Evolutionary conservation across 257 asterid genomes (phyloP), one percentile per base, ranked within the genome.

Genomic region (Scutellaria barbata): DNA sequence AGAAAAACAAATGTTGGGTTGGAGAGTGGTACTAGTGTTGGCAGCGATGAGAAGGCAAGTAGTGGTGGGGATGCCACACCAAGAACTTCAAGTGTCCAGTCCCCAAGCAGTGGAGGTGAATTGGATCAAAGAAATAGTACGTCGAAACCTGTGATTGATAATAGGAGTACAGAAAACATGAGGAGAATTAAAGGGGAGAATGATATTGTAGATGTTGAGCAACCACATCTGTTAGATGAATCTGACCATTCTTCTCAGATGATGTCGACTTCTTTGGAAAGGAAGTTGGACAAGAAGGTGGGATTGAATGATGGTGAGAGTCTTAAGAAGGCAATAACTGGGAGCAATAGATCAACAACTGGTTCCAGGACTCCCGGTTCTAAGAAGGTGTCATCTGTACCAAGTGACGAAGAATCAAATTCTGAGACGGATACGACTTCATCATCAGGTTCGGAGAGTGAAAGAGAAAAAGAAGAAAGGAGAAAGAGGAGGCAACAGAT

Each of bases 401-500:
- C 86, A 22, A 88, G 86, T 71, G 88, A 82, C 69, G 88, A 63
- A 77, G 96, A 85, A 51, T 92, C 97, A 64, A 90, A 83, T 85
- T 89, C 93, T 41, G 93, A 83, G 76, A 77, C 96, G 14, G 96
- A 84, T 75, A 76, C 92, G 30, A 71, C 80, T 74, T 87, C 89
- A 54, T 84, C 96, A 20, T 92, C 98, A 61, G 96, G 80, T 81
- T 89, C 98, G 22, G 98, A 88, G 87, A 88, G 87, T 68, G 98
- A 95, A 76, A 84, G 82, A 78, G 92, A 90, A 82, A 87, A 93
- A 78, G 96, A 88, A 81, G 96, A 89, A 84, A 83, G 87, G 81
- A 88, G 86, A 75, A 95, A 82, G 85, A 92, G 84, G 86, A 88
- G 89, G 83, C 95, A 91, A 68, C 96, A 87, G 63, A 84, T 92